Evolutionary conservation across 2,329 filamentous ascomycete species (phyloP).

Genomic region (Penicillium sp.): DNA sequence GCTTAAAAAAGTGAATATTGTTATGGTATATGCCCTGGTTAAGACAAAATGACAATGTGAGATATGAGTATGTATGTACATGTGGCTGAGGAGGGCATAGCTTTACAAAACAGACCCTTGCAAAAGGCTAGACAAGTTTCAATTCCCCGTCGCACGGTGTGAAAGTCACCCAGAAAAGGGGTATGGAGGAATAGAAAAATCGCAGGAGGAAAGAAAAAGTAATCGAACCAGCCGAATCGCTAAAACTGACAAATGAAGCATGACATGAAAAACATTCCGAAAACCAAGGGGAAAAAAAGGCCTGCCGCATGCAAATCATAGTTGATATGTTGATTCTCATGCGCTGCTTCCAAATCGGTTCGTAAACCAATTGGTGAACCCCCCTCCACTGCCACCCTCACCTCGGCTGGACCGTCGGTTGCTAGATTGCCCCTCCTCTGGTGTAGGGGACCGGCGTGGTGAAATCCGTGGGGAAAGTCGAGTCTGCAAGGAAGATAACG

Average conservation of each 20-base stretch:
- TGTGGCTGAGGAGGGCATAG: not conserved
- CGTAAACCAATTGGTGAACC: conserved; percentile 32
- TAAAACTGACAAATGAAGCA: conserved; percentile 5
- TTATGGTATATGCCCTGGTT: not conserved
- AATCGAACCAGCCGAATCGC: not conserved
- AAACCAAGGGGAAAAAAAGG: not conserved
- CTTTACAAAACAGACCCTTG: not conserved
- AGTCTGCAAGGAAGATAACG: conserved; percentile 17
- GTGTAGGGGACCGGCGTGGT: conserved; percentile 10
- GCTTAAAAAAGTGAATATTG: not conserved
- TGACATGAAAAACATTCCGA: not conserved
- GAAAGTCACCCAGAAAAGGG: not conserved
- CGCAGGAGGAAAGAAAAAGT: not conserved
- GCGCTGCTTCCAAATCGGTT: conserved; percentile 20
- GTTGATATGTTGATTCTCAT: not conserved
- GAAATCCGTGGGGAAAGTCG: not conserved
- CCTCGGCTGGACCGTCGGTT: conserved; percentile 18
- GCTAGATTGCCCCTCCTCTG: conserved; percentile 9
- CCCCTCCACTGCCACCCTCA: conserved; percentile 18
- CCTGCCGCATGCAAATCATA: conserved; percentile 9
- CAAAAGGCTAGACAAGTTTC: not conserved
- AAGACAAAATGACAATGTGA: not conserved
- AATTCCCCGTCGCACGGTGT: not conserved
- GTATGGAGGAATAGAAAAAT: not conserved
- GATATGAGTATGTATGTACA: not conserved